These are phyloP conservation scores for Metschnikowia kunwiensis DNA, from an alignment of 805 yeast genomes.

Conservation along the genomic window DNA sequence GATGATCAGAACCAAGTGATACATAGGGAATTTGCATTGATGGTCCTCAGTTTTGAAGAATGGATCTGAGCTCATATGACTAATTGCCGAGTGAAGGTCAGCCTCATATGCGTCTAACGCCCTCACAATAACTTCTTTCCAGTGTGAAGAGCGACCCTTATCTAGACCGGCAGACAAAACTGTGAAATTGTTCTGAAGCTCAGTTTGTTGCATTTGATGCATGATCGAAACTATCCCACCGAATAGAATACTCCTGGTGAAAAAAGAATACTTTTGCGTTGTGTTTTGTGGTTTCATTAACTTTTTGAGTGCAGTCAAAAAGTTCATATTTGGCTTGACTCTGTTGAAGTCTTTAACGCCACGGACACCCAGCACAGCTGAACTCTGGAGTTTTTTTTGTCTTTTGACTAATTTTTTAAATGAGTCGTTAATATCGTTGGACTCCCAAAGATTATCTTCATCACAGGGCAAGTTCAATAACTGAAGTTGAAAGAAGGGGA, in stretches of 20 bases:
- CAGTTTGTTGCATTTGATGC: conserved; percentile 72
- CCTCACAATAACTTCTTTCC: conserved; percentile 69
- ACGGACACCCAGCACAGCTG: conserved; percentile 6
- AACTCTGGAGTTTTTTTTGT: conserved; percentile 25
- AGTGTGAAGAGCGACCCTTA: conserved; percentile 30
- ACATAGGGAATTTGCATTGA: conserved; percentile 62
- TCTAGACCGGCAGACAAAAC: conserved; percentile 22
- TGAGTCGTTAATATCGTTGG: conserved; percentile 37
- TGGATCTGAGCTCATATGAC: conserved; percentile 5
- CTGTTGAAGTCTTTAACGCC: conserved; percentile 7
- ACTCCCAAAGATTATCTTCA: conserved; percentile 39
- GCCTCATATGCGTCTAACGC: conserved; percentile 71
- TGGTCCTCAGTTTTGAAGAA: conserved; percentile 8
- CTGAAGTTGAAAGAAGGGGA: conserved; percentile 38
- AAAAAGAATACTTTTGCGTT: conserved; percentile 30
- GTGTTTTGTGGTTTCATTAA: conserved; percentile 15
- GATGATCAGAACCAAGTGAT: conserved; percentile 70
- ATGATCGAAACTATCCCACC: conserved; percentile 66
- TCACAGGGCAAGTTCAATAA: conserved; percentile 41
- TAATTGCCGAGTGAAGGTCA: conserved; percentile 29
- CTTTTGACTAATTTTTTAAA: conserved; percentile 37
- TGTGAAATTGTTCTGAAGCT: conserved; percentile 52
- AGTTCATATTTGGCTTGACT: conserved; percentile 16
- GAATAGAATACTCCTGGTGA: conserved; percentile 64
- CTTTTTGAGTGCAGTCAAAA: conserved; percentile 17